Base-by-base conservation (phyloP, 805 yeast genomes). In the Hanseniaspora meyeri region DNA sequence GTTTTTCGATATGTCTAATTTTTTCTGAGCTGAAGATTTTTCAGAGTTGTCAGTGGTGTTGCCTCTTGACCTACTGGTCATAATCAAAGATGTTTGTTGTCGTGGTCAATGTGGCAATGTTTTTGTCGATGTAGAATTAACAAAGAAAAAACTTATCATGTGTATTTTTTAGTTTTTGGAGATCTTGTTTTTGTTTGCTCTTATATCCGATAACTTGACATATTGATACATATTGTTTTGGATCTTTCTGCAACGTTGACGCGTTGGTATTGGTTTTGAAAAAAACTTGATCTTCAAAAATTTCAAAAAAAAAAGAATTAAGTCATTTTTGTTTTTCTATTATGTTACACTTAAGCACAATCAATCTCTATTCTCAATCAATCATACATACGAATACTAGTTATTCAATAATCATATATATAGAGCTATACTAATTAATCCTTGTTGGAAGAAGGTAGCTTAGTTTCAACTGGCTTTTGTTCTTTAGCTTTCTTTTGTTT, bases 401-500 rank as follows among this genome's bases (percentile, higher is more conserved):
- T 40, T 40, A 40, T 19, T 40, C 43, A 40, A 40, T 40, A 40
- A 40, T 40, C 43, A 20, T 31, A 46, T 46, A 46, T n/a, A 46
- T 10, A n/a, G 31, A 10, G 20, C 20, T 24, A 24, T 24, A 24
- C 27, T 24, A 11, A 10, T 46, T 39, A 53, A 27, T 53, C 57
- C 31, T 46, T 53, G 51, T 53, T 53, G 39, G 57, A 53, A 19
- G 57, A 53, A 24, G 57, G 51, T 8, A 53, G 38, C 40, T 53
- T 53, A 17, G 27, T 39, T 34, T 39, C 36, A 29, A 46, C 51
- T 24, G 48, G 51, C 11, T 53, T 53, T 20, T 36, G 39, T 17
- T 63, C 63, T 57, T 66, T 68, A 57, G 64, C 79, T 75, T 90
- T 95, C 77, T 83, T 85, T 76, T 90, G 88, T 76, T 90, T 93